phyloP scores from a whole-genome alignment of 2,329 filamentous ascomycete species.

The Paracoccidioides lutzii region DNA sequence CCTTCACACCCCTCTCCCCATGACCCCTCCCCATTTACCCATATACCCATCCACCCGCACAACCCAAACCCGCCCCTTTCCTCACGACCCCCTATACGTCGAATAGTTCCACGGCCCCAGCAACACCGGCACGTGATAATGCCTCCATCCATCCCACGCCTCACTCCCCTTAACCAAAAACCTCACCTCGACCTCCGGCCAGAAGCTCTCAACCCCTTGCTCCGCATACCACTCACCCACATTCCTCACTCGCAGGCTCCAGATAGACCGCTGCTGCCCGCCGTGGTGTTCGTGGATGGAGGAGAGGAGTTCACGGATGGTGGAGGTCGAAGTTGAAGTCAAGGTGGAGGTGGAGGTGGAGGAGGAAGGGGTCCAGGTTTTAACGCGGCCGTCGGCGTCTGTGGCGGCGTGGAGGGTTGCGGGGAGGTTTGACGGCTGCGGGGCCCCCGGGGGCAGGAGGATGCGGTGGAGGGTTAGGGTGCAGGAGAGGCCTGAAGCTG shows the following conservation, averaged over 20 bases:
- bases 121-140: slow-evolving; percentile 40
- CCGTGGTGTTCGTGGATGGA: not conserved
- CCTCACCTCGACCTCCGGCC: slow-evolving; percentile 39
- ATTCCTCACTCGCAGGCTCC: slow-evolving; percentile 33
- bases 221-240: slow-evolving; percentile 36
- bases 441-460: slow-evolving; percentile 16
- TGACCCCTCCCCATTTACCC: not conserved
- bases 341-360: slow-evolving; percentile 15
- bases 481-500: slow-evolving; percentile 36
- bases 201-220: slow-evolving; percentile 37
- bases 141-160: slow-evolving; percentile 31
- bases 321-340: slow-evolving; percentile 3
- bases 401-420: slow-evolving; percentile 28
- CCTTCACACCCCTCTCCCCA: not conserved
- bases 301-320: not conserved
- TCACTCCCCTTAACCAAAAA: slow-evolving; percentile 37
- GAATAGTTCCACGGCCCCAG: slow-evolving; percentile 40
- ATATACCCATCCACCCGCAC: not conserved
- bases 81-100: slow-evolving; percentile 37
- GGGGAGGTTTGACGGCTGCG: slow-evolving; percentile 10
- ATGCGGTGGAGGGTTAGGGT: slow-evolving; percentile 39
- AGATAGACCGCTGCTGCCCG: slow-evolving; percentile 25
- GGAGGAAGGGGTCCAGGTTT: slow-evolving; percentile 26
- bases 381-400: slow-evolving; percentile 35
- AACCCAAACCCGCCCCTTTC: not conserved